Evolutionary conservation across 768 basidiomycete genomes (phyloP), one percentile per base, ranked within the genome.

Genomic region (Nidula microcarpa): DNA sequence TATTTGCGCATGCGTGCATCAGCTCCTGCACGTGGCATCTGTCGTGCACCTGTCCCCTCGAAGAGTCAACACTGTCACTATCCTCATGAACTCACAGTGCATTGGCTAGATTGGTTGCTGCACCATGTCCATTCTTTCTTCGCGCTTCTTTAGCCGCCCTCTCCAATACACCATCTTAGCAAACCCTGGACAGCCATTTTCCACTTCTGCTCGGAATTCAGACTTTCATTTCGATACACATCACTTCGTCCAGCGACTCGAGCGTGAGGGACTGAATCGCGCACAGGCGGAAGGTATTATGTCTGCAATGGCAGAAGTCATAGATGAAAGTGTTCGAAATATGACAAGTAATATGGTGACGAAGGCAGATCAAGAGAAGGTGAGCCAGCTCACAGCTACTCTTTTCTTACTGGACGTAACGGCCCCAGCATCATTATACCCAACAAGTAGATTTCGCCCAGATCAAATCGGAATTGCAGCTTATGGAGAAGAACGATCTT

Each of bases 271-370:
- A 0, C 70, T 98, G 56, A 93, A 88, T 58, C 82, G 92, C 14
- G 84, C 85, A 17, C 96, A 98, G 71, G 94, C 96, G 0, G 94
- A 98, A 66, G 96, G 97, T 3, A 90, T 99, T 65, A 97, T 98
- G 94, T 80, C 86, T 45, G 92, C 95, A 6, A 90, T 99, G 82
- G 91, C 94, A 10, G 93, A 94, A 61, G 95, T 98, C 56, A 94
- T 99, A 37, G 93, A 97, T 68, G 97, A 99, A 76, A 94, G 92
- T 65, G 87, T 98, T 39, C 81, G 88, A 55, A 96, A 94, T 64
- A 94, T 99, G 93, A 91, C 92, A 37, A 86, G 84, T 60, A 94
- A 93, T 61, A 90, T 98, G 87, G 96, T 98, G 55, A 94, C 91
- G 5, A 94, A 93, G 68, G 86, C 92, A 0, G 93, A 97, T 59